phyloP scores from a whole-genome alignment of 179 eudicot genomes.

The Drosera spatulata region DNA sequence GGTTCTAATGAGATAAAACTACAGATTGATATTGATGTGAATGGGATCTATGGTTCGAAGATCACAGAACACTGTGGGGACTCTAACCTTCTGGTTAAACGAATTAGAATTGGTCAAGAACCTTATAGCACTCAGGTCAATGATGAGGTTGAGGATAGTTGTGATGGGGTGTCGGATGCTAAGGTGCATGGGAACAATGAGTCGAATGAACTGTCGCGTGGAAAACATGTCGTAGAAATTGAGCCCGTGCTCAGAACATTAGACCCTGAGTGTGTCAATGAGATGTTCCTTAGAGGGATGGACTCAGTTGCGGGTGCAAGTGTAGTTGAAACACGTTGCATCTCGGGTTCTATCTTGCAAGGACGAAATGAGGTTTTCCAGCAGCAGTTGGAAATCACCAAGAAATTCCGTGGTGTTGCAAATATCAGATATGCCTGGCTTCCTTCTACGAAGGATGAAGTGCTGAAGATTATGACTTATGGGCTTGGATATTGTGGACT shows the following conservation, averaged over 20 bases:
- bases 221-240: conserved; percentile 11
- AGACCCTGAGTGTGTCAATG: conserved; percentile 33
- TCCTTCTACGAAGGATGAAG: conserved; percentile 43
- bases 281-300: conserved; percentile 41
- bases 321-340: conserved; percentile 29
- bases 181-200: conserved; percentile 29
- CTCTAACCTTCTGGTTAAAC: conserved; percentile 50
- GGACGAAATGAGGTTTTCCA: conserved; percentile 58
- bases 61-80: conserved; percentile 57
- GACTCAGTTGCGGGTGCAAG: conserved; percentile 16
- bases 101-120: conserved; percentile 28
- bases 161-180: conserved; percentile 27
- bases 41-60: conserved; percentile 27
- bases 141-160: conserved; percentile 29
- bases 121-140: conserved; percentile 10
- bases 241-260: conserved; percentile 12
- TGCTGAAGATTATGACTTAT: conserved; percentile 38
- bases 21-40: conserved; percentile 71
- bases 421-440: conserved; percentile 87
- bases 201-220: conserved; percentile 24
- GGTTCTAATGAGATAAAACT: conserved; percentile 46
- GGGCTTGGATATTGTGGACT: conserved; percentile 52
- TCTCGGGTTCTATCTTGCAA: conserved; percentile 28
- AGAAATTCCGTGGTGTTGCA: conserved; percentile 53
- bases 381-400: conserved; percentile 78